Conservation (phyloP, 805 yeast species). For the Wickerhamiella qilinensis region DNA sequence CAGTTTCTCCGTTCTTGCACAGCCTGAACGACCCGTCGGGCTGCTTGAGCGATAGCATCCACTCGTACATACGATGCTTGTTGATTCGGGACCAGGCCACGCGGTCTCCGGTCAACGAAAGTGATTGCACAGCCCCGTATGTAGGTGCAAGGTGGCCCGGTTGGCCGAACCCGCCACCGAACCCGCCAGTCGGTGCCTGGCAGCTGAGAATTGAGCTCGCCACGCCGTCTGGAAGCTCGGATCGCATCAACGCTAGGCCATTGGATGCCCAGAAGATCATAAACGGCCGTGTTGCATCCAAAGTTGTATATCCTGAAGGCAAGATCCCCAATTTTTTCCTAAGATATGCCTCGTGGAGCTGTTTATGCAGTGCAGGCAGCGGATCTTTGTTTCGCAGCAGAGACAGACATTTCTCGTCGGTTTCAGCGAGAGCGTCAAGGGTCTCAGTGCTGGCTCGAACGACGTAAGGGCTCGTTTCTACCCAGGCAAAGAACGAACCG, state of each 20-base stretch:
- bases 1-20: slow-evolving; percentile 69
- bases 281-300: slow-evolving; percentile 93
- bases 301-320: too few species aligned
- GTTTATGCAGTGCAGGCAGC: too few species aligned
- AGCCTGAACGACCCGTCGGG: slow-evolving; percentile 62
- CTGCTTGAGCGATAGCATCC: slow-evolving; percentile 52
- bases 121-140: slow-evolving; percentile 56
- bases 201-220: slow-evolving; percentile 19
- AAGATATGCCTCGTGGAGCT: too few species aligned
- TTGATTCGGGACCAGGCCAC: slow-evolving; percentile 30
- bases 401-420: too few species aligned
- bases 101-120: slow-evolving; percentile 34
- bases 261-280: slow-evolving; percentile 70
- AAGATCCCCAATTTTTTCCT: slow-evolving; percentile 28
- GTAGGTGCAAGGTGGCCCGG: slow-evolving; percentile 71
- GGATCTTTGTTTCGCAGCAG: too few species aligned
- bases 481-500: too few species aligned
- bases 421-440: too few species aligned
- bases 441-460: too few species aligned
- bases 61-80: slow-evolving; percentile 32
- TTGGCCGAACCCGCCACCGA: slow-evolving; percentile 78
- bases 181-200: slow-evolving; percentile 38
- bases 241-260: slow-evolving; percentile 29
- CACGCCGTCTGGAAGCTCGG: slow-evolving; percentile 15
- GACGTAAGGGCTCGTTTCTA: too few species aligned